These are phyloP conservation scores for Cordia subcordata DNA, from an alignment of 257 asterid species.

Conservation along the genomic window DNA sequence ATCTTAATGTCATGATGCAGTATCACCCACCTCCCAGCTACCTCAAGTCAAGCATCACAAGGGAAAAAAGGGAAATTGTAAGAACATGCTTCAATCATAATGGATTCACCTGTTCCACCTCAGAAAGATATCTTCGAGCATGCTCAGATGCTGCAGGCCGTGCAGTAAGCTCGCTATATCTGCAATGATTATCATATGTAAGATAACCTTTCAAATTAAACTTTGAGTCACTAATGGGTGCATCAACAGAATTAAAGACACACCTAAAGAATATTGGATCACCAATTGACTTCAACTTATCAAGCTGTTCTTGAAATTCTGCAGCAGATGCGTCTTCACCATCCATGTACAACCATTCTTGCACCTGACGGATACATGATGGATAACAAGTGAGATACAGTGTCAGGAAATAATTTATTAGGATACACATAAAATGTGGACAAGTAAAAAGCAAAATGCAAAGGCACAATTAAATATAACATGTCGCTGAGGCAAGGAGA, in stretches of 20 bases:
- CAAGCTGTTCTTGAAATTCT: conserved; percentile 75
- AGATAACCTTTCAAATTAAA: conserved; percentile 11
- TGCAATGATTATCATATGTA: conserved; percentile 22
- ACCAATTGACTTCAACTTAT: conserved; percentile 77
- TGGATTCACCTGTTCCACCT: conserved; percentile 68
- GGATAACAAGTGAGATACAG: conserved; percentile 18
- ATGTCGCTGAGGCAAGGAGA: conserved; percentile 16
- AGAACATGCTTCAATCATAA: background rate
- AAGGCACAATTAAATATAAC: background rate
- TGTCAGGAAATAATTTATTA: conserved; percentile 8
- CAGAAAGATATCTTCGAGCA: conserved; percentile 59
- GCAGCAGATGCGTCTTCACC: conserved; percentile 98
- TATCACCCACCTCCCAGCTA: too few species aligned
- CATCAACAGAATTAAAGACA: conserved; percentile 14
- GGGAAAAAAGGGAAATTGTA: too few species aligned
- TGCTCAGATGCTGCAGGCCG: conserved; percentile 85
- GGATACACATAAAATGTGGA: background rate
- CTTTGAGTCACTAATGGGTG: too few species aligned
- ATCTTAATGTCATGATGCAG: too few species aligned
- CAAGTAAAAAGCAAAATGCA: background rate
- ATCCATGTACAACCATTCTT: conserved; percentile 97
- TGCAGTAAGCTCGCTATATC: conserved; percentile 81
- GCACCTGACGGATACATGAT: too few species aligned
- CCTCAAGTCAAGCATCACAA: too few species aligned
- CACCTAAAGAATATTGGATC: conserved; percentile 95